phyloP scores from a whole-genome alignment of 2,329 filamentous ascomycete species.

The Fusarium fujikuroi region DNA sequence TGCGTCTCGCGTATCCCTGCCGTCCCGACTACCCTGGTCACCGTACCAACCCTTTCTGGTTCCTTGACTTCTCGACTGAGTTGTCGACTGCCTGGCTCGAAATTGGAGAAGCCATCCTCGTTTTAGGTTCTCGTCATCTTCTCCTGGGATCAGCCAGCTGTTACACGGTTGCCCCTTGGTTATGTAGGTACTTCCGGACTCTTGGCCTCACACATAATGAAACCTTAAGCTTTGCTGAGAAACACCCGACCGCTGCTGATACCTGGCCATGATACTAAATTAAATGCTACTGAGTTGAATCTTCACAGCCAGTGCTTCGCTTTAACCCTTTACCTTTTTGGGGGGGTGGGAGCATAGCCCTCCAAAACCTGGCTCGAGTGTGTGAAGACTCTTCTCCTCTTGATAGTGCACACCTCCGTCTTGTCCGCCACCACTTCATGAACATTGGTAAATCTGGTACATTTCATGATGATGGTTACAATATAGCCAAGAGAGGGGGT shows the following conservation, averaged over 20 bases:
- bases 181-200: not conserved
- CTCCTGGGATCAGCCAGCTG: not conserved
- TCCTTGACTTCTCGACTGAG: slow-evolving; percentile 15
- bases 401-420: slow-evolving; percentile 37
- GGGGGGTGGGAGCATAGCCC: slow-evolving; percentile 27
- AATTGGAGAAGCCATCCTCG: slow-evolving; percentile 25
- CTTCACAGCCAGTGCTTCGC: slow-evolving; percentile 13
- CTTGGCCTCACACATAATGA: not conserved
- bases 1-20: slow-evolving; percentile 46
- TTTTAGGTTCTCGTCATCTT: slow-evolving; percentile 19
- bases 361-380: slow-evolving; percentile 37
- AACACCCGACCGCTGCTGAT: not conserved
- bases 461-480: slow-evolving; percentile 21
- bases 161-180: not conserved
- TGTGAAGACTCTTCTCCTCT: slow-evolving; percentile 41
- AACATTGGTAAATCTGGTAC: slow-evolving; percentile 20
- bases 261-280: not conserved
- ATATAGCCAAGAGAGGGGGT: slow-evolving; percentile 1
- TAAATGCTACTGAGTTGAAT: slow-evolving; percentile 4
- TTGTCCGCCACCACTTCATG: slow-evolving; percentile 37
- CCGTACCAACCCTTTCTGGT: slow-evolving; percentile 40
- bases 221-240: not conserved
- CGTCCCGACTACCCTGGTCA: slow-evolving; percentile 37
- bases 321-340: slow-evolving; percentile 26
- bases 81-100: slow-evolving; percentile 15